A percentile compares a stretch with the other conserved stretches of the same genome.
Evolutionary conservation across 306 rosid genomes (phyloP).

Genomic region (Corylus heterophylla): DNA sequence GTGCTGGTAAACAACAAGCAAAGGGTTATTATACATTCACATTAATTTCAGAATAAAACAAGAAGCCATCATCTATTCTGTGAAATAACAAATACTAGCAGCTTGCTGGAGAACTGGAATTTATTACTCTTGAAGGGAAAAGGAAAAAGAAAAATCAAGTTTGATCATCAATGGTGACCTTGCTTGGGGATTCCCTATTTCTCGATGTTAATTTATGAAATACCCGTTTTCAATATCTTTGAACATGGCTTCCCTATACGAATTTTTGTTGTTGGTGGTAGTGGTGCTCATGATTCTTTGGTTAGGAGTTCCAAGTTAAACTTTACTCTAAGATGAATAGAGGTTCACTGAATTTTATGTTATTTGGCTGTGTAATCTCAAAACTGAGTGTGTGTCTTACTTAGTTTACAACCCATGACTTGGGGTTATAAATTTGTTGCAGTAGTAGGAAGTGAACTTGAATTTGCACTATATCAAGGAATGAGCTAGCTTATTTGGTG

Average conservation of each 20-base stretch:
- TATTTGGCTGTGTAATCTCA: neutral
- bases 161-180: neutral
- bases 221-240: neutral
- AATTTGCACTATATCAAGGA: neutral
- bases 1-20: neutral
- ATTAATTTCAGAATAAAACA: neutral
- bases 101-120: conserved; percentile 9
- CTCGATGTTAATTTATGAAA: neutral
- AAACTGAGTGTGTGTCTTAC: neutral
- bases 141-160: conserved; percentile 1
- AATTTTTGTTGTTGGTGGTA: neutral
- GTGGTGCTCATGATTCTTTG: neutral
- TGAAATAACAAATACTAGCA: neutral
- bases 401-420: neutral
- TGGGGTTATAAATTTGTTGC: neutral
- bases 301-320: neutral
- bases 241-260: neutral
- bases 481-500: neutral
- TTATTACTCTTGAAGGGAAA: conserved; percentile 15
- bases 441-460: conserved; percentile 1
- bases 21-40: neutral
- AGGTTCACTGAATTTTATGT: neutral
- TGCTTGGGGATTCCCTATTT: neutral
- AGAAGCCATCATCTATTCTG: neutral
- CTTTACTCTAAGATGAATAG: neutral